phyloP scores from a whole-genome alignment of 1,139 yeast genomes.

The Scheffersomyces lignicola region DNA sequence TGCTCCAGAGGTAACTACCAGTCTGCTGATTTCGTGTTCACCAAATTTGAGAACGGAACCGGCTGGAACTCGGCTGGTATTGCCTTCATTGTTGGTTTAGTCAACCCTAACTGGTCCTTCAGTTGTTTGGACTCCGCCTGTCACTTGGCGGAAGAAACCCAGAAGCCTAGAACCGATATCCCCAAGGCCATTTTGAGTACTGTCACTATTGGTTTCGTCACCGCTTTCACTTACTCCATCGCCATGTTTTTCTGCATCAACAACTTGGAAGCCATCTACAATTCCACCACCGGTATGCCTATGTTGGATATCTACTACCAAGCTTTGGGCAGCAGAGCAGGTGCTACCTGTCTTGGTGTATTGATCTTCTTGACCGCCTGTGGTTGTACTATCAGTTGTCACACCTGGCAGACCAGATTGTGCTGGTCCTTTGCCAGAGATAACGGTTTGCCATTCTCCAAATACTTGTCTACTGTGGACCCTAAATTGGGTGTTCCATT shows the following conservation, averaged over 20 bases:
- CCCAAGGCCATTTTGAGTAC: constrained; percentile 46
- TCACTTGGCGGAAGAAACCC: constrained; percentile 43
- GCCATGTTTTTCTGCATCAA: constrained; percentile 44
- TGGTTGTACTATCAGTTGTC: constrained; percentile 44
- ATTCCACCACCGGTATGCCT: constrained; percentile 39
- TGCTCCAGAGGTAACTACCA: constrained; percentile 38
- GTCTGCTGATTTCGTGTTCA: constrained; percentile 39
- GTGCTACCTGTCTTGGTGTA: constrained; percentile 37
- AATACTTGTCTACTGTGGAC: constrained; percentile 40
- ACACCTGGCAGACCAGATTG: constrained; percentile 57
- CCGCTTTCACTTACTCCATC: constrained; percentile 40
- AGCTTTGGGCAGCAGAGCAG: constrained; percentile 35
- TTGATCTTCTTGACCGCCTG: constrained; percentile 39
- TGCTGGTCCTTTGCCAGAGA: constrained; percentile 86
- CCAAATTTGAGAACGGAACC: constrained; percentile 36
- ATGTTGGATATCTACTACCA: constrained; percentile 43
- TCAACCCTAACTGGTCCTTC: constrained; percentile 47
- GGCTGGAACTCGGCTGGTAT: constrained; percentile 44
- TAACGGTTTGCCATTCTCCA: constrained; percentile 46
- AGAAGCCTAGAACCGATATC: constrained; percentile 37
- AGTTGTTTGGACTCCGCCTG: constrained; percentile 45
- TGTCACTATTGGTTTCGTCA: constrained; percentile 41
- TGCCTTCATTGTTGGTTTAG: constrained; percentile 44
- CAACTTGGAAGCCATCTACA: constrained; percentile 29
- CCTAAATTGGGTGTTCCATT: constrained; percentile 46